Conservation (phyloP, 1,284 basidiomycete species). For the Mycena sp. region DNA sequence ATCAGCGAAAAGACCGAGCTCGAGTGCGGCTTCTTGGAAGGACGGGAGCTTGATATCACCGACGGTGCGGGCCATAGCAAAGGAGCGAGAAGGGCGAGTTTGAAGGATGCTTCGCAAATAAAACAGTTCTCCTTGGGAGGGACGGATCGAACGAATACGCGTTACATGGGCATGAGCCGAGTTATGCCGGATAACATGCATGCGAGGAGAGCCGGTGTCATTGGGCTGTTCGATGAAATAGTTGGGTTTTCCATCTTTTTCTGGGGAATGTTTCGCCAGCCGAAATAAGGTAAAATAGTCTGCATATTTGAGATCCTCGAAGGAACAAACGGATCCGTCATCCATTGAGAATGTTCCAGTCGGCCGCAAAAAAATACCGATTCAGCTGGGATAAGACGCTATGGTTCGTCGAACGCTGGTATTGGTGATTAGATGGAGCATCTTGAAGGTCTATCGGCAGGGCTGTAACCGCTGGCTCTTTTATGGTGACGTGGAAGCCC, state of each 20-base stretch:
- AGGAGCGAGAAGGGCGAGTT: slow-evolving; percentile 32
- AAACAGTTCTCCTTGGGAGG: slow-evolving; percentile 45
- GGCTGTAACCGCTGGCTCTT: slow-evolving; percentile 42
- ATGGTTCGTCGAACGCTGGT: slow-evolving; percentile 17
- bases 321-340: slow-evolving; percentile 11
- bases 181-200: slow-evolving; percentile 37
- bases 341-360: slow-evolving; percentile 15
- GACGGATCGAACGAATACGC: slow-evolving; percentile 38
- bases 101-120: slow-evolving; percentile 42
- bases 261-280: slow-evolving; percentile 21
- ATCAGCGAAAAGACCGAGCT: slow-evolving; percentile 3
- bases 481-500: slow-evolving; percentile 42
- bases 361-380: slow-evolving; percentile 42
- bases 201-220: slow-evolving; percentile 1
- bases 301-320: slow-evolving; percentile 34
- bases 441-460: slow-evolving; percentile 43
- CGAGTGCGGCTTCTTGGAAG: neutral
- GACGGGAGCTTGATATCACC: neutral
- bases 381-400: slow-evolving; percentile 37
- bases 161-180: slow-evolving; percentile 31
- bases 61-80: slow-evolving; percentile 34
- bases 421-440: slow-evolving; percentile 30
- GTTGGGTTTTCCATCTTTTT: neutral
- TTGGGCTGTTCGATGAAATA: slow-evolving; percentile 21
- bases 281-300: slow-evolving; percentile 38